Evolutionary conservation across 306 rosid genomes (phyloP).

Genomic region (Citrullus mucosospermus): DNA sequence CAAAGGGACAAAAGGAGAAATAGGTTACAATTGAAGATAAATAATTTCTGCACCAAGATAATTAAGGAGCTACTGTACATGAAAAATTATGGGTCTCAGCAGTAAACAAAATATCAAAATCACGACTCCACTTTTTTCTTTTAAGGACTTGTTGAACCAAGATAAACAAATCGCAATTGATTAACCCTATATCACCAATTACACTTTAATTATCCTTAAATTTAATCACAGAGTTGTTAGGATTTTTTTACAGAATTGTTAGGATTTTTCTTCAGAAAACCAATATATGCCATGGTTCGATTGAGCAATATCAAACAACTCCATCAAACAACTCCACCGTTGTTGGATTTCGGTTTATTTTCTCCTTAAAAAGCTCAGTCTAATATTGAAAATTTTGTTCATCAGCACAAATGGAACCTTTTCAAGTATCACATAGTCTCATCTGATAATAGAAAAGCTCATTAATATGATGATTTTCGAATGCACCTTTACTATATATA

Average conservation of each 20-base stretch:
- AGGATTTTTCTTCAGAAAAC: no score
- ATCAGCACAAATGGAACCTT: constrained; percentile 20
- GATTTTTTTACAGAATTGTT: no score
- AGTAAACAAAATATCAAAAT: constrained; percentile 64
- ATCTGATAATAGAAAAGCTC: no score
- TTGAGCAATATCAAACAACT: constrained; percentile 81
- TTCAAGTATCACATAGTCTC: constrained; percentile 16
- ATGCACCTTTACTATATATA: constrained; percentile 30
- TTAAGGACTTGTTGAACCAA: constrained; percentile 39
- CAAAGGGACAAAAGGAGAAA: no score
- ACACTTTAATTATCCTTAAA: constrained; percentile 93
- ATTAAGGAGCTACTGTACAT: constrained; percentile 90
- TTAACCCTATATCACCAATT: constrained; percentile 54
- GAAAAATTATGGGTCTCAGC: constrained; percentile 94
- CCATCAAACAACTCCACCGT: constrained; percentile 80
- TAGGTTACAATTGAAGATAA: no score
- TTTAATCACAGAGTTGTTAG: constrained; percentile 68
- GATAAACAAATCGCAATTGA: constrained; percentile 51
- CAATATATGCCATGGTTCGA: constrained; percentile 86
- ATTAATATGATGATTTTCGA: constrained; percentile 38
- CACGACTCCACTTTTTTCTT: constrained; percentile 17
- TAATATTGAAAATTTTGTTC: constrained; percentile 71
- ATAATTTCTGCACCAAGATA: constrained; percentile 90
- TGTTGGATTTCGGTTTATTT: constrained; percentile 63
- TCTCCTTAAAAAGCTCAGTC: constrained; percentile 61